Evolutionary conservation across 345 rosid species (phyloP).

Genomic region (Lepidium didymum): DNA sequence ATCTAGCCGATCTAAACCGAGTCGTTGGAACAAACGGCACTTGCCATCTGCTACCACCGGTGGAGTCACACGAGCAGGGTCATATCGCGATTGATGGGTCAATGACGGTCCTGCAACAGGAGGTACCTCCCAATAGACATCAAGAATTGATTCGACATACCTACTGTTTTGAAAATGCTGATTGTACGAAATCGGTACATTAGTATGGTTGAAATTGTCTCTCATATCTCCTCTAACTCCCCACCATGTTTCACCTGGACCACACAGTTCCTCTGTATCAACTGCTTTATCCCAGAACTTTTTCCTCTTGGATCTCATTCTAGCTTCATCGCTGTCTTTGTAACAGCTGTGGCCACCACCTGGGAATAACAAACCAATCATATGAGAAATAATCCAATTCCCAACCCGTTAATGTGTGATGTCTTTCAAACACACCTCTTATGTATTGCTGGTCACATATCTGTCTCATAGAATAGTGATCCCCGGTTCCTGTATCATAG

Average conservation of each 20-base stretch:
- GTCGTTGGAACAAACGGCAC: slow-evolving; percentile 59
- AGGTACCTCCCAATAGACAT: slow-evolving; percentile 93
- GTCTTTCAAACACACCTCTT: slow-evolving; percentile 42
- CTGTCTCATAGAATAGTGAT: slow-evolving; percentile 95
- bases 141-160: slow-evolving; percentile 75
- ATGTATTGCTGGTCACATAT: slow-evolving; percentile 91
- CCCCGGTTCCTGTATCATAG: slow-evolving; percentile 98
- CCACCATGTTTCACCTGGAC: slow-evolving; percentile 89
- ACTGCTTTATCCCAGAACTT: slow-evolving; percentile 97
- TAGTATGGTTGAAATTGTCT: slow-evolving; percentile 85
- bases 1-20: slow-evolving; percentile 69
- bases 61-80: slow-evolving; percentile 68
- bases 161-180: slow-evolving; percentile 87
- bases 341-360: slow-evolving; percentile 99
- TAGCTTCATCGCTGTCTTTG: slow-evolving; percentile 82
- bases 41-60: slow-evolving; percentile 93
- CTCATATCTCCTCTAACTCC: slow-evolving; percentile 91
- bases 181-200: slow-evolving; percentile 45
- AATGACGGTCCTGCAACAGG: slow-evolving; percentile 97
- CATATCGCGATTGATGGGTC: slow-evolving; percentile 87
- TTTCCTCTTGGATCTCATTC: slow-evolving; percentile 71
- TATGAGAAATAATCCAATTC: neutral
- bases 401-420: neutral
- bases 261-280: slow-evolving; percentile 72
- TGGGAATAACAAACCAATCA: slow-evolving; percentile 22